Conservation (phyloP, 495 filamentous ascomycete species). For the Neurospora sp. region DNA sequence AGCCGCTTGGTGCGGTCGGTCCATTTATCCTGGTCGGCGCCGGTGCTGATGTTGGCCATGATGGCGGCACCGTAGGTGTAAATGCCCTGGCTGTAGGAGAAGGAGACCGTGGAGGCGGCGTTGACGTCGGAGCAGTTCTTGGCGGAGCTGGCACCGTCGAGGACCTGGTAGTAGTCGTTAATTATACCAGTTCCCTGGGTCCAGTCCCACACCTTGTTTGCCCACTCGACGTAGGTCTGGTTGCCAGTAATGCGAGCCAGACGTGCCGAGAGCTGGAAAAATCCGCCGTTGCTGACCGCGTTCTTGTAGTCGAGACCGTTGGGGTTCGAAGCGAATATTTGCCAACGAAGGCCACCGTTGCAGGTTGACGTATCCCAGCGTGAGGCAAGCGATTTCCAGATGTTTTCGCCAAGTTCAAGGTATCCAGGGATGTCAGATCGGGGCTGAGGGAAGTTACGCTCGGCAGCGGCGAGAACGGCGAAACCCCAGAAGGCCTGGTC, state of each 20-base stretch:
- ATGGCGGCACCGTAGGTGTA: slow-evolving; percentile 57
- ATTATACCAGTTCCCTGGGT: slow-evolving; percentile 40
- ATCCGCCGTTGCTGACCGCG: slow-evolving; percentile 55
- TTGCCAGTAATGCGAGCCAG: slow-evolving; percentile 58
- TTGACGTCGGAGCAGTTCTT: slow-evolving; percentile 39
- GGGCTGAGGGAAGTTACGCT: slow-evolving; percentile 61
- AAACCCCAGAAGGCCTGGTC: slow-evolving; percentile 79
- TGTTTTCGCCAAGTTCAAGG: slow-evolving; percentile 44
- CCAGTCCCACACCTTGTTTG: slow-evolving; percentile 63
- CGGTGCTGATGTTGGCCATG: slow-evolving; percentile 52
- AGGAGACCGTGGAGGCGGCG: slow-evolving; percentile 23
- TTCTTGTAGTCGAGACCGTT: slow-evolving; percentile 68
- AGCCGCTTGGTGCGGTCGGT: slow-evolving; percentile 37
- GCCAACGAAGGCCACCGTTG: slow-evolving; percentile 69
- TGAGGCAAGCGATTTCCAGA: slow-evolving; percentile 34
- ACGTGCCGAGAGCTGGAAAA: slow-evolving; percentile 61
- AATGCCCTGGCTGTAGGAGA: slow-evolving; percentile 58
- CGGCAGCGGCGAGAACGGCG: slow-evolving; percentile 61
- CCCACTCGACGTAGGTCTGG: slow-evolving; percentile 56
- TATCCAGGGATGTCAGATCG: slow-evolving; percentile 45
- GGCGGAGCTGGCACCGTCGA: slow-evolving; percentile 42
- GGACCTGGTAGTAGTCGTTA: slow-evolving; percentile 39
- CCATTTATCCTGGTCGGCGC: slow-evolving; percentile 33
- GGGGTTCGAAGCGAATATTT: slow-evolving; percentile 68
- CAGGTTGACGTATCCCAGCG: slow-evolving; percentile 65